A percentile compares a stretch with the other conserved stretches of the same genome.
Conservation (phyloP, 192 early-diverging fungal genomes). For the Mortierella alpina region DNA sequence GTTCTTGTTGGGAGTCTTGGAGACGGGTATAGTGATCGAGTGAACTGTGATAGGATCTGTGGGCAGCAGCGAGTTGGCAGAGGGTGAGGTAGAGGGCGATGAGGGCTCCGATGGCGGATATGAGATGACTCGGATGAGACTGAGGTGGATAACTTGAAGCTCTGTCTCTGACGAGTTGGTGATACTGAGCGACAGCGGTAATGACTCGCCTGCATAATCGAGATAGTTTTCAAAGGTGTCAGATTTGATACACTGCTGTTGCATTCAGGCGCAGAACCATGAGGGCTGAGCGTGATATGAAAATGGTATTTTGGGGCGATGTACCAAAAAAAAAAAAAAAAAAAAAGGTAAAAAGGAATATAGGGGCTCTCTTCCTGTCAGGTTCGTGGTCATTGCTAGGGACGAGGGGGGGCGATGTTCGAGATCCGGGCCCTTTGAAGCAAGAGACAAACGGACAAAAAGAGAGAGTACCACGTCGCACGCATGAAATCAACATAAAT, state of each 20-base stretch:
- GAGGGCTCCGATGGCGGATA: slow-evolving; percentile 14
- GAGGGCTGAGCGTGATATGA: neutral
- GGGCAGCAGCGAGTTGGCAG: neutral
- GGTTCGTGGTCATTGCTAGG: too few relatives aligned
- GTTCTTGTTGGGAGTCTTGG: slow-evolving; percentile 28
- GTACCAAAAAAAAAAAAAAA: neutral
- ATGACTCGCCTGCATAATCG: slow-evolving; percentile 18
- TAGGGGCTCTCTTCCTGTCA: too few relatives aligned
- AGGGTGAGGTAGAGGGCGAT: neutral
- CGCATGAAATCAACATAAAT: too few relatives aligned
- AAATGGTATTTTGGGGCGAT: neutral
- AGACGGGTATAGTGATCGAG: slow-evolving; percentile 20
- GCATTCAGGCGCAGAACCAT: too few relatives aligned
- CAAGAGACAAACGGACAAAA: too few relatives aligned
- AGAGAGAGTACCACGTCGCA: too few relatives aligned
- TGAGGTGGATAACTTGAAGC: slow-evolving; percentile 26
- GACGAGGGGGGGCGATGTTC: too few relatives aligned
- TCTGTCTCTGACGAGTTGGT: slow-evolving; percentile 39
- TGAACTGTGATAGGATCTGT: slow-evolving; percentile 40
- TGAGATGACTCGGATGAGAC: slow-evolving; percentile 36
- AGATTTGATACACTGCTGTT: too few relatives aligned
- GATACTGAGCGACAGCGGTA: slow-evolving; percentile 31
- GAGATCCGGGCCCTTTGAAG: too few relatives aligned
- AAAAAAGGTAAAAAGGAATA: neutral
- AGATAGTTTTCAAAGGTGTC: too few relatives aligned